A percentile compares a stretch with the other conserved stretches of the same genome.
Conservation (phyloP, 106 monocot genomes). For the Agapanthus africanus region DNA sequence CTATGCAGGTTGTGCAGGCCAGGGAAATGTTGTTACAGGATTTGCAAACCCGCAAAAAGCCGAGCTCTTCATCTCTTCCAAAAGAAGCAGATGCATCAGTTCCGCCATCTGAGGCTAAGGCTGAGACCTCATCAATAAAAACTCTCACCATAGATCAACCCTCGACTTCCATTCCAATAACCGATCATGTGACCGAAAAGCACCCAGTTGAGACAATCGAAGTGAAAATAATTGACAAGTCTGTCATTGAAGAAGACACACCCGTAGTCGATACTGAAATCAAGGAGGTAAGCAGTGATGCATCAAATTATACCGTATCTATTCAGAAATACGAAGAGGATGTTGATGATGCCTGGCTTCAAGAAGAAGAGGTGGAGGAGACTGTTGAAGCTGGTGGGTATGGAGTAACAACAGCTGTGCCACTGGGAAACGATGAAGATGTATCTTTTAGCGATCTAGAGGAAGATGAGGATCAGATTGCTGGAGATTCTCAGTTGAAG, state of each 20-base stretch:
- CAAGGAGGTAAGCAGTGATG: not conserved
- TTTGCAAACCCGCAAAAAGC: slow-evolving; percentile 10
- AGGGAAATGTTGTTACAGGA: slow-evolving; percentile 23
- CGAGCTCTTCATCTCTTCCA: not conserved
- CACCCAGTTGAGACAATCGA: slow-evolving; percentile 13
- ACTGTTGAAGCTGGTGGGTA: slow-evolving; percentile 1
- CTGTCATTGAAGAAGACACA: slow-evolving; percentile 18
- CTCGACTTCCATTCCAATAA: not conserved
- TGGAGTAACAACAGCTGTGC: not conserved
- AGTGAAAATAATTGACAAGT: slow-evolving; percentile 22
- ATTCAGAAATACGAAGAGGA: slow-evolving; percentile 11
- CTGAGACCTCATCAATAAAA: not conserved
- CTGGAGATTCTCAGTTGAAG: not conserved
- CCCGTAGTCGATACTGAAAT: not conserved
- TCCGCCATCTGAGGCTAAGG: not conserved
- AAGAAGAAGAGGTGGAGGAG: slow-evolving; percentile 7
- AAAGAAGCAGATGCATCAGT: not conserved
- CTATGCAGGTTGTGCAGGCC: slow-evolving; percentile 19
- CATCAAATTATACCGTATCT: not conserved
- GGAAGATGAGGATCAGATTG: slow-evolving; percentile 6
- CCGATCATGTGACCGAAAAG: slow-evolving; percentile 19
- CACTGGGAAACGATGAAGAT: slow-evolving; percentile 15
- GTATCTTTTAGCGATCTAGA: slow-evolving; percentile 20
- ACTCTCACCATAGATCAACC: not conserved
- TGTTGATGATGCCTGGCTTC: slow-evolving; percentile 15